Evolutionary conservation across 805 yeast genomes (phyloP).

Genomic region (Wickerhamiella slavikovae): DNA sequence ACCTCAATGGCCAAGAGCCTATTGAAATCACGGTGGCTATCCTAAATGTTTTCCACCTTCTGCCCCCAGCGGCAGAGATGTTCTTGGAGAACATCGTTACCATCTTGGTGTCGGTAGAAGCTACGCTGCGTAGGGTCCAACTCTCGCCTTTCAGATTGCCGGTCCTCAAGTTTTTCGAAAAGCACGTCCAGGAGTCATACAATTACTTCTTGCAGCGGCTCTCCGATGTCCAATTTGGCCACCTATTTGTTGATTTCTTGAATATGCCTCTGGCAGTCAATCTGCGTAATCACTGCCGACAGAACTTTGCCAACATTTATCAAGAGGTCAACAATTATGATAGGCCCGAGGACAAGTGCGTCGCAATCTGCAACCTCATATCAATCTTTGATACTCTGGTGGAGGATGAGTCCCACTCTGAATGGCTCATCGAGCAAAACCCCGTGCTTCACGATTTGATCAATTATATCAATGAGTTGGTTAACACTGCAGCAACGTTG

Average conservation of each 20-base stretch:
- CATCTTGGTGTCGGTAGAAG: conserved; percentile 60
- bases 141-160: conserved; percentile 84
- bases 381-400: conserved; percentile 31
- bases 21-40: conserved; percentile 80
- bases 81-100: conserved; percentile 73
- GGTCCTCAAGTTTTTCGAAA: conserved; percentile 61
- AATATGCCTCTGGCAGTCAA: conserved; percentile 24
- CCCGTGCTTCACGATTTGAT: conserved; percentile 19
- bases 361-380: conserved; percentile 49
- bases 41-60: conserved; percentile 69
- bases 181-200: conserved; percentile 59
- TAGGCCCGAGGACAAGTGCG: conserved; percentile 31
- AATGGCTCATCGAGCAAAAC: conserved; percentile 38
- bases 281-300: conserved; percentile 35
- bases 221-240: conserved; percentile 41
- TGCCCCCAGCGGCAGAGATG: conserved; percentile 83
- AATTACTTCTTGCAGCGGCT: conserved; percentile 49
- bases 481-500: conserved; percentile 23
- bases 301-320: conserved; percentile 29
- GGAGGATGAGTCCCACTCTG: conserved; percentile 22
- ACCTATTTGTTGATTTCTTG: conserved; percentile 46
- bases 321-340: conserved; percentile 29
- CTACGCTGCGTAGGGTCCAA: conserved; percentile 64
- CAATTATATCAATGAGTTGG: conserved; percentile 24
- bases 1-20: conserved; percentile 57